Evolutionary conservation across 1,284 basidiomycete genomes (phyloP).

Genomic region (Irpex lacteus): DNA sequence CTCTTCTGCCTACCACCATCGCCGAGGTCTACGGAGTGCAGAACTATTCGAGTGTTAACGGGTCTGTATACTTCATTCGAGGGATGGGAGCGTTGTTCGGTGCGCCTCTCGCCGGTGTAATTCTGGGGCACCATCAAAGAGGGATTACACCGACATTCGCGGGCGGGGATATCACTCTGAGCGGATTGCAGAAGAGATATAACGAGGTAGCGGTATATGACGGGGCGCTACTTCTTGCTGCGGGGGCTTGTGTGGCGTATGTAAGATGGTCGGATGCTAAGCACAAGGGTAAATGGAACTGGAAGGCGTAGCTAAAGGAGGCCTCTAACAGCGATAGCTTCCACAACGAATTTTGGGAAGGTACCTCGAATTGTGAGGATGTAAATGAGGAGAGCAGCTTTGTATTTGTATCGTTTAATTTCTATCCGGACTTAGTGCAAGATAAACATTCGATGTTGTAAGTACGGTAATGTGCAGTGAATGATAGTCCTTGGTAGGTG

Average conservation of each 20-base stretch:
- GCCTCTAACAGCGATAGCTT: neutral
- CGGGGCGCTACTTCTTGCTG: constrained; percentile 35
- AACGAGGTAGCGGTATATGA: constrained; percentile 39
- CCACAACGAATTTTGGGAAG: neutral
- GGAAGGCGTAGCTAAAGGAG: constrained; percentile 32
- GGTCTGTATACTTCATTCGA: constrained; percentile 39
- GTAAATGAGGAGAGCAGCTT: neutral
- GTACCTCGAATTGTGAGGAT: neutral
- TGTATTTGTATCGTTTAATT: neutral
- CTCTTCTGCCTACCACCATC: constrained; percentile 41
- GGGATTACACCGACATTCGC: constrained; percentile 3
- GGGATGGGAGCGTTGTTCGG: constrained; percentile 39
- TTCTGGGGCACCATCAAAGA: constrained; percentile 37
- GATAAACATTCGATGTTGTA: neutral
- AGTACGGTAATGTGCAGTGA: neutral
- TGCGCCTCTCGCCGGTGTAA: constrained; percentile 39
- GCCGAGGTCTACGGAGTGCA: constrained; percentile 41
- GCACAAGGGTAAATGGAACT: constrained; percentile 38
- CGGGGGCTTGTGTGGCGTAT: constrained; percentile 39
- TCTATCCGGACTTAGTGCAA: neutral
- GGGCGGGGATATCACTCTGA: constrained; percentile 7
- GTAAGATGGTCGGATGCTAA: constrained; percentile 43
- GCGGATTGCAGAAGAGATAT: constrained; percentile 30
- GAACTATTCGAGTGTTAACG: constrained; percentile 41
- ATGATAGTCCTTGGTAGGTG: neutral